A percentile compares a stretch with the other conserved stretches of the same genome.
phyloP scores from a whole-genome alignment of 1,139 yeast genomes.

The Pichia sp. region DNA sequence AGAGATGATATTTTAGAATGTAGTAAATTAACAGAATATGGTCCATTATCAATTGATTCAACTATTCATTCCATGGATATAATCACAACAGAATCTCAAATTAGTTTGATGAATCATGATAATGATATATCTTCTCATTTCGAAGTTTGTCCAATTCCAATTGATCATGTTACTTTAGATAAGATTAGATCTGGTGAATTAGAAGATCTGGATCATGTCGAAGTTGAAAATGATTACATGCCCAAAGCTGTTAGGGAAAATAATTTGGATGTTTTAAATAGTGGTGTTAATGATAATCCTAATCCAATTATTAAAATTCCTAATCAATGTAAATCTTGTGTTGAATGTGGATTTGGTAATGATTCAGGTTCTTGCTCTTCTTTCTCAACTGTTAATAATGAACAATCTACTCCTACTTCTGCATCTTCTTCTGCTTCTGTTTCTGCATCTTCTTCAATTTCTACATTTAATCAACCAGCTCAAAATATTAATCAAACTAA shows the following conservation, averaged over 20 bases:
- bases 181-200: constrained; percentile 26
- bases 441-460: constrained; percentile 5
- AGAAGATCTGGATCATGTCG: constrained; percentile 23
- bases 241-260: constrained; percentile 10
- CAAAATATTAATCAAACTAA: constrained; percentile 2
- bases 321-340: constrained; percentile 25
- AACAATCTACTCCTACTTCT: background rate
- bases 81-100: constrained; percentile 26
- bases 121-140: constrained; percentile 12
- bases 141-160: constrained; percentile 30
- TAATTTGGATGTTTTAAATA: constrained; percentile 13
- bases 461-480: background rate
- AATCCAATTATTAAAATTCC: background rate
- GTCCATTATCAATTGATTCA: constrained; percentile 34
- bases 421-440: background rate
- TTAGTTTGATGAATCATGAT: constrained; percentile 3
- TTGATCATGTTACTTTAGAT: constrained; percentile 30
- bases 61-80: constrained; percentile 23
- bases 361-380: constrained; percentile 8
- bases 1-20: constrained; percentile 37
- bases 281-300: constrained; percentile 4
- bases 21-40: constrained; percentile 33
- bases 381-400: background rate
- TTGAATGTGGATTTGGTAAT: constrained; percentile 26
- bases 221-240: constrained; percentile 26